These are phyloP conservation scores for Aspergillus eucalypticola DNA, from an alignment of 2,329 filamentous ascomycete genomes.

Conservation along the genomic window DNA sequence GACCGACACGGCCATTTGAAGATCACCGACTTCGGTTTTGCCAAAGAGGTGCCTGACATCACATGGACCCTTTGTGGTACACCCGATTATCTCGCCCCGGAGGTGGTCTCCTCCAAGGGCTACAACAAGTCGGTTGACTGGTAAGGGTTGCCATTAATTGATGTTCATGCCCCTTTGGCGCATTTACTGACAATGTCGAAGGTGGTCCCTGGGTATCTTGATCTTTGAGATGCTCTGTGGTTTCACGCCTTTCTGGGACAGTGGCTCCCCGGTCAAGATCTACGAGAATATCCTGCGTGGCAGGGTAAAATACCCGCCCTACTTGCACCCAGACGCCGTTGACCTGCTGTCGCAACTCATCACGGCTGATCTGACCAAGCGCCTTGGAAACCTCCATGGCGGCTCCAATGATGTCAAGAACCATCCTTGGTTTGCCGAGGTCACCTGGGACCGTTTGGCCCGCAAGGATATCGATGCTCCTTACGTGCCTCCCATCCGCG, in stretches of 20 bases:
- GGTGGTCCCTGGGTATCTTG: conserved; percentile 97
- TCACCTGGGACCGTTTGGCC: conserved; percentile 92
- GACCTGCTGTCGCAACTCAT: conserved; percentile 91
- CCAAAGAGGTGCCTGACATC: conserved; percentile 97
- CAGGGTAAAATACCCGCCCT: conserved; percentile 92
- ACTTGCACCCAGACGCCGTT: conserved; percentile 91
- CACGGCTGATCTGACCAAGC: conserved; percentile 90
- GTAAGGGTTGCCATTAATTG: conserved; percentile 55
- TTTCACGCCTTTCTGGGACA: conserved; percentile 99
- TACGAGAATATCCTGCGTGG: conserved; percentile 99
- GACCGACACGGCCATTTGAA: conserved; percentile 93
- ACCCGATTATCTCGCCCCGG: conserved; percentile 93
- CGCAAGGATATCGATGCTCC: conserved; percentile 98
- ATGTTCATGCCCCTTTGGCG: too few species aligned
- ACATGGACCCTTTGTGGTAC: conserved; percentile 99
- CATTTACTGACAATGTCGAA: conserved; percentile 40
- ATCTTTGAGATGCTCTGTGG: conserved; percentile 99
- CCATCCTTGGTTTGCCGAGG: conserved; percentile 94
- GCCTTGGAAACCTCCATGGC: conserved; percentile 88
- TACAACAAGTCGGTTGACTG: conserved; percentile 99
- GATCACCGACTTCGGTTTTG: conserved; percentile 98
- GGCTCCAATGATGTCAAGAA: conserved; percentile 91
- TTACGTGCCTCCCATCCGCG: conserved; percentile 93
- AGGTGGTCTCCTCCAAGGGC: conserved; percentile 98
- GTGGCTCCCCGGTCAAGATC: conserved; percentile 96